Conservation (phyloP, 208 protist genomes). For the Hexamita inflata region DNA sequence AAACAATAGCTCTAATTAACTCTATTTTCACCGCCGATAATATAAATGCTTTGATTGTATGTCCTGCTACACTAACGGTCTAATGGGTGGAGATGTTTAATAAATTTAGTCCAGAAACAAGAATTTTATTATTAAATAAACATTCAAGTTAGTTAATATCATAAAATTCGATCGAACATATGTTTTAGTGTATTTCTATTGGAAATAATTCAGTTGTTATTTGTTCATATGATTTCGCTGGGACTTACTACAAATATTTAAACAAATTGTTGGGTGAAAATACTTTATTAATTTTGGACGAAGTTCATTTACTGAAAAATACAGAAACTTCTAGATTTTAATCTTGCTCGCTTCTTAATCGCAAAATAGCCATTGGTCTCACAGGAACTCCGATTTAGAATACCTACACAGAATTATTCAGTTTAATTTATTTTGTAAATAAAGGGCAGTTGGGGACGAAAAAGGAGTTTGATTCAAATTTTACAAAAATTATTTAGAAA, state of each 20-base stretch:
- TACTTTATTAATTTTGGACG: conserved; percentile 10
- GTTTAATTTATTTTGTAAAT: conserved; percentile 28
- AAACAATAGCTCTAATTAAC: neutral
- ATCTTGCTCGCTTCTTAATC: neutral
- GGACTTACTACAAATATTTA: too few relatives aligned
- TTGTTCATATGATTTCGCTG: too few relatives aligned
- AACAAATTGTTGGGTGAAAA: too few relatives aligned
- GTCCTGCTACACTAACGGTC: neutral
- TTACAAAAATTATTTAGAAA: neutral
- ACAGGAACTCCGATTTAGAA: conserved; percentile 29
- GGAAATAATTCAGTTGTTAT: too few relatives aligned
- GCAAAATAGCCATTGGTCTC: neutral
- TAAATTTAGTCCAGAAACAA: neutral
- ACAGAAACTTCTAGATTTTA: neutral
- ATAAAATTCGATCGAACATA: too few relatives aligned
- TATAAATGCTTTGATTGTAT: neutral
- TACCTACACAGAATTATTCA: conserved; percentile 2
- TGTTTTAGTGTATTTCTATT: too few relatives aligned
- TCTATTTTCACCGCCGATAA: neutral
- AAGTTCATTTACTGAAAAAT: conserved; percentile 30
- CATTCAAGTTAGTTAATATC: too few relatives aligned
- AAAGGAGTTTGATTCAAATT: conserved; percentile 27
- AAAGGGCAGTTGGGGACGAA: neutral
- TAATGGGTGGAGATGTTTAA: conserved; percentile 7
- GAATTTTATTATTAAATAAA: neutral